phyloP scores from a whole-genome alignment of 805 yeast genomes.

The Pichia nanzhaoensis region DNA sequence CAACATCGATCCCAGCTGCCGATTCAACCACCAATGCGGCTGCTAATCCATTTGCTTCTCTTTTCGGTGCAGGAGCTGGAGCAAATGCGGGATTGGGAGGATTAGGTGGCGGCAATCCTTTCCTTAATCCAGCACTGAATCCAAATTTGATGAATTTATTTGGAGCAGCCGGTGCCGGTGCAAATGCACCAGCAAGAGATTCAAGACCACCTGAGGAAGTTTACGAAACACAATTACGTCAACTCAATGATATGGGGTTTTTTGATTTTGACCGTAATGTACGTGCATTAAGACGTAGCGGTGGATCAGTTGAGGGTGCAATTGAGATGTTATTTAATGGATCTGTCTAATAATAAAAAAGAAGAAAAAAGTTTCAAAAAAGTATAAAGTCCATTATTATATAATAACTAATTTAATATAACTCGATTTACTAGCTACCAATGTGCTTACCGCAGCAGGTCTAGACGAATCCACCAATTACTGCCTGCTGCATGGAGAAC shows the following conservation, averaged over 20 bases:
- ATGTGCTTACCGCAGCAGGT: constrained; percentile 39
- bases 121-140: constrained; percentile 38
- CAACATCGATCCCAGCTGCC: constrained; percentile 3
- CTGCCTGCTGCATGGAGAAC: constrained; percentile 41
- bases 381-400: too few relatives aligned
- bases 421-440: background rate
- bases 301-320: constrained; percentile 97
- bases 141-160: constrained; percentile 43
- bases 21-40: constrained; percentile 25
- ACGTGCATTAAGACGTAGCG: constrained; percentile 86
- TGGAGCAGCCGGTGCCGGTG: constrained; percentile 45
- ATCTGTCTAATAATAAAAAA: constrained; percentile 30
- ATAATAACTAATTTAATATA: background rate
- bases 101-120: constrained; percentile 19
- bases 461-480: constrained; percentile 39
- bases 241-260: constrained; percentile 79
- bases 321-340: constrained; percentile 76
- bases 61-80: constrained; percentile 23
- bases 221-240: constrained; percentile 64
- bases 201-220: constrained; percentile 76
- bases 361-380: too few relatives aligned
- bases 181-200: constrained; percentile 68
- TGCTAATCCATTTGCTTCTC: constrained; percentile 42
- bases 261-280: constrained; percentile 89
- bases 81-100: constrained; percentile 20